Percentiles rank a stretch among this genome's conserved stretches.
Conservation (phyloP, 148 eudicot species). For the Silene uniflora region DNA sequence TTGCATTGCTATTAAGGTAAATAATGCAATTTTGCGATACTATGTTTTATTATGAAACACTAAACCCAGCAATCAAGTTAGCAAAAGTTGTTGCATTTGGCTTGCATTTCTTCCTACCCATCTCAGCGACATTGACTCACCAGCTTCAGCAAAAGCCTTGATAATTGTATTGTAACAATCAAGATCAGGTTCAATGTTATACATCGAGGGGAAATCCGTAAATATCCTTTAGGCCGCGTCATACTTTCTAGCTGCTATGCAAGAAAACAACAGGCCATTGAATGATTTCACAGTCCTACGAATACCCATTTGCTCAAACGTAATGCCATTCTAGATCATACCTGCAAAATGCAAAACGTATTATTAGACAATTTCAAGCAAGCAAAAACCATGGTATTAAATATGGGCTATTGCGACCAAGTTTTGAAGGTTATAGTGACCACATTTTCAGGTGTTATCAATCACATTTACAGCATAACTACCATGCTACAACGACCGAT, state of each 20-base stretch:
- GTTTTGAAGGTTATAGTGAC: no score
- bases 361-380: slow-evolving; percentile 3
- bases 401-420: no score
- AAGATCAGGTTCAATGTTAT: slow-evolving; percentile 46
- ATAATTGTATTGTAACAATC: slow-evolving; percentile 69
- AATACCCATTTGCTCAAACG: slow-evolving; percentile 65
- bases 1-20: no score
- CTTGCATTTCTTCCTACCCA: slow-evolving; percentile 58
- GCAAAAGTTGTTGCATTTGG: slow-evolving; percentile 57
- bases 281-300: slow-evolving; percentile 52
- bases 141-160: slow-evolving; percentile 64
- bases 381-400: background rate
- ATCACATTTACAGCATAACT: no score
- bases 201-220: slow-evolving; percentile 55
- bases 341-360: slow-evolving; percentile 36
- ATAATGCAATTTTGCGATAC: no score
- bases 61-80: slow-evolving; percentile 64
- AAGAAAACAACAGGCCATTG: slow-evolving; percentile 63
- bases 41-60: no score
- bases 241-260: slow-evolving; percentile 51
- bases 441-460: no score
- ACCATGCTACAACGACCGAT: no score
- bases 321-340: slow-evolving; percentile 47
- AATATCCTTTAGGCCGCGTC: slow-evolving; percentile 52
- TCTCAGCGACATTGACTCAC: slow-evolving; percentile 62